A percentile compares a stretch with the other conserved stretches of the same genome.
These are phyloP conservation scores for Tricholomella constricta DNA, from an alignment of 768 basidiomycete genomes.

Conservation along the genomic window DNA sequence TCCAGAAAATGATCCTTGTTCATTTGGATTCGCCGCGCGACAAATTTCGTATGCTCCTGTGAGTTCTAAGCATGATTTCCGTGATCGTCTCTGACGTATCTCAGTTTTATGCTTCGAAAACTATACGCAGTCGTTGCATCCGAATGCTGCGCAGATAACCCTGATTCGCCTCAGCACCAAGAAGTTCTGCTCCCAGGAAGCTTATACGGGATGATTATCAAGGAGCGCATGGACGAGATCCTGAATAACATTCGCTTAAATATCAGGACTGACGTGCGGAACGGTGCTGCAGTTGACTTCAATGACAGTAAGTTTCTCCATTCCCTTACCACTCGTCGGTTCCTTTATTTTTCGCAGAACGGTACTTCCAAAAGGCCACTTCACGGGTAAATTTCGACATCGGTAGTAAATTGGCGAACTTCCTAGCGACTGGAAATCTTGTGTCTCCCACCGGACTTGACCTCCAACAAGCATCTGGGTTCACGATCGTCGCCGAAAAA, in stretches of 20 bases:
- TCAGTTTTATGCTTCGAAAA: slow-evolving; percentile 96
- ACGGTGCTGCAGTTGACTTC: slow-evolving; percentile 84
- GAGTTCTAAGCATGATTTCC: slow-evolving; percentile 32
- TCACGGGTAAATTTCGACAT: slow-evolving; percentile 88
- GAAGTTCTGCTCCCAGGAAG: slow-evolving; percentile 93
- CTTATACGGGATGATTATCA: slow-evolving; percentile 96
- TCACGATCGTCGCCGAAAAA: slow-evolving; percentile 98
- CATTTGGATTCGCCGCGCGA: slow-evolving; percentile 87
- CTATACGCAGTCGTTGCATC: slow-evolving; percentile 89
- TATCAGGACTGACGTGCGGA: slow-evolving; percentile 74
- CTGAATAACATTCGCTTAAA: slow-evolving; percentile 70
- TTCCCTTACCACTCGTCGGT: not conserved
- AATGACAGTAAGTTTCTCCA: slow-evolving; percentile 65
- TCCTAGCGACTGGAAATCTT: slow-evolving; percentile 96
- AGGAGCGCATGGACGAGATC: slow-evolving; percentile 93
- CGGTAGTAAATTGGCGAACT: slow-evolving; percentile 86
- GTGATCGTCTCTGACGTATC: slow-evolving; percentile 2
- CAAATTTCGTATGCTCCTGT: slow-evolving; percentile 95
- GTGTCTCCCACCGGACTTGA: slow-evolving; percentile 95
- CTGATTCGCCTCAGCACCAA: slow-evolving; percentile 98
- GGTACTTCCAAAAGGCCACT: slow-evolving; percentile 78
- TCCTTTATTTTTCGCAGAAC: slow-evolving; percentile 45
- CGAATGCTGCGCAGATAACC: slow-evolving; percentile 91
- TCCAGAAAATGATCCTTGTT: slow-evolving; percentile 86
- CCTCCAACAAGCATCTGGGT: slow-evolving; percentile 96